A percentile compares a stretch with the other conserved stretches of the same genome.
These are phyloP conservation scores for Acanthamoeba rhysodes DNA, from an alignment of 208 protist species.

Conservation along the genomic window DNA sequence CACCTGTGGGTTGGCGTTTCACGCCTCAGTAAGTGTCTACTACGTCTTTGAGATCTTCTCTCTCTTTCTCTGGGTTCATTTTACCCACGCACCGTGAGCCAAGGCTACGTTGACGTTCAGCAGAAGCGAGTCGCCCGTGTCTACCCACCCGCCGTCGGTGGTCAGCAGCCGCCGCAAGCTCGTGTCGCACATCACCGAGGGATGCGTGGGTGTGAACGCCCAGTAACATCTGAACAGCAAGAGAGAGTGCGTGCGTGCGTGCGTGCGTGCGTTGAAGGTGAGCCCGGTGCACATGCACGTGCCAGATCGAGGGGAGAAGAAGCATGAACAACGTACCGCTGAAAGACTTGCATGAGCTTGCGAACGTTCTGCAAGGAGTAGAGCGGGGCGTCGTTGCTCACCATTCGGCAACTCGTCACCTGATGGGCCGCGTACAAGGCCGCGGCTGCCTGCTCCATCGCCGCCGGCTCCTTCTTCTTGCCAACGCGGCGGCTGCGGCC, in stretches of 20 bases:
- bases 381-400: not conserved
- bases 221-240: not conserved
- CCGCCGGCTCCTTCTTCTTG: too few species aligned
- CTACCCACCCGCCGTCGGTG: not conserved
- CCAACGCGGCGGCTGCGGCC: too few species aligned
- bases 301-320: not conserved
- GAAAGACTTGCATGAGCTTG: not conserved
- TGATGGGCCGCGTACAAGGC: not conserved
- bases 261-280: not conserved
- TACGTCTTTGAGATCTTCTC: too few species aligned
- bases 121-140: not conserved
- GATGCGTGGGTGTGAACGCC: not conserved
- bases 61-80: not conserved
- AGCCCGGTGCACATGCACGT: not conserved
- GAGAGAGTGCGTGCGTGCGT: too few species aligned
- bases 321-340: not conserved
- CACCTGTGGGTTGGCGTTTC: too few species aligned
- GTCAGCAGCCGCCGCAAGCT: not conserved
- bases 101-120: not conserved
- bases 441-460: not conserved
- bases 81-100: not conserved
- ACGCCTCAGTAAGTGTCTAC: too few species aligned
- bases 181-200: not conserved
- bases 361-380: not conserved
- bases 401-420: not conserved